Conservation (phyloP, 2,329 filamentous ascomycete species). For the Blastomyces emzantsi region DNA sequence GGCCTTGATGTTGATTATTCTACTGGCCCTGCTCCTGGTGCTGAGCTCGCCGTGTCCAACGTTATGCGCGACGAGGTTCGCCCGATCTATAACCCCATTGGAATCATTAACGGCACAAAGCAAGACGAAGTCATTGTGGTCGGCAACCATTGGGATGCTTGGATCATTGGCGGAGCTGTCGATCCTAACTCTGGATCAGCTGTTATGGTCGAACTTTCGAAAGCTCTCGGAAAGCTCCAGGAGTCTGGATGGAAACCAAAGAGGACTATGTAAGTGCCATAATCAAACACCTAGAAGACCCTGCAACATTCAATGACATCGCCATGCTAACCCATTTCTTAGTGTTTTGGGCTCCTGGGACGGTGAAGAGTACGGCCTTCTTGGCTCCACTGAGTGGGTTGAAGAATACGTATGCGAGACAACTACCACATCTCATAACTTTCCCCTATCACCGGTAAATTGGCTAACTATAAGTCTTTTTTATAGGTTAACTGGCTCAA, state of each 20-base stretch:
- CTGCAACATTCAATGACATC: neutral
- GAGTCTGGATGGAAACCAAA: conserved; percentile 45
- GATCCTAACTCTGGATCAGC: conserved; percentile 46
- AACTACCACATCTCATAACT: neutral
- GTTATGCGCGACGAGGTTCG: conserved; percentile 20
- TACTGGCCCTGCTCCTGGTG: conserved; percentile 23
- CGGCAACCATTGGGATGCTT: conserved; percentile 47
- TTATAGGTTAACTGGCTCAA: conserved; percentile 37
- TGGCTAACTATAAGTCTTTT: conserved; percentile 6
- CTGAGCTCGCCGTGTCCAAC: conserved; percentile 21
- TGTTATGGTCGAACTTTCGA: conserved; percentile 43
- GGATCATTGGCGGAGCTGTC: conserved; percentile 46
- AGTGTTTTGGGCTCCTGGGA: conserved; percentile 30
- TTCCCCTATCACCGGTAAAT: neutral
- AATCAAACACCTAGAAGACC: neutral
- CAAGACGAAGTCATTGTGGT: conserved; percentile 39
- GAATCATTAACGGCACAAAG: conserved; percentile 24
- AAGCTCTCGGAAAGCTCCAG: conserved; percentile 41
- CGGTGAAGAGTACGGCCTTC: conserved; percentile 31
- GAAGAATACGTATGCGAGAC: conserved; percentile 35
- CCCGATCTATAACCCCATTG: conserved; percentile 23
- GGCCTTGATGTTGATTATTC: conserved; percentile 27
- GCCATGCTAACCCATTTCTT: conserved; percentile 5
- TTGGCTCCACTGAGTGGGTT: conserved; percentile 41
- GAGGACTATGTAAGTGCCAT: conserved; percentile 36